Evolutionary conservation across 352 stramenopile genomes (phyloP).

Genomic region (Globisporangium takayamanum): DNA sequence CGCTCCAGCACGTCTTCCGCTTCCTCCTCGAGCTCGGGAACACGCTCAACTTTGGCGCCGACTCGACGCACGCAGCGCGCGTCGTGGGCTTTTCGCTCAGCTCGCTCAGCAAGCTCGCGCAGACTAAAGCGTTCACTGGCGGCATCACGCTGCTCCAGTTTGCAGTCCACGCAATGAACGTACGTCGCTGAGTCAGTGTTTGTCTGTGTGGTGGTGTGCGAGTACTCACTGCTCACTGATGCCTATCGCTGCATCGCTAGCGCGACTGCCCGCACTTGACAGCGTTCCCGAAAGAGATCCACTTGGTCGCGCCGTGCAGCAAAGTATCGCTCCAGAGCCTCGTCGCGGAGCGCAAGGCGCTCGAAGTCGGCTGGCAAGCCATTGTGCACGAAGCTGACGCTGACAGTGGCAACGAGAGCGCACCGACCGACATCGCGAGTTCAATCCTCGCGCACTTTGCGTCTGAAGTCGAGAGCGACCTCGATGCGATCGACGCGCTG

Average conservation of each 20-base stretch:
- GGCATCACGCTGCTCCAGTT: conserved; percentile 76
- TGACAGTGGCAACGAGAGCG: neutral
- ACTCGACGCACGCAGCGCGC: neutral
- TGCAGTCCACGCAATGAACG: conserved; percentile 66
- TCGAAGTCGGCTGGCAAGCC: conserved; percentile 50
- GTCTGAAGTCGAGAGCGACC: conserved; percentile 50
- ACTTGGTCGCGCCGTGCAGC: conserved; percentile 53
- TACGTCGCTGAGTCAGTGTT: conserved; percentile 12
- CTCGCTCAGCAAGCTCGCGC: conserved; percentile 70
- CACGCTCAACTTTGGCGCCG: conserved; percentile 57
- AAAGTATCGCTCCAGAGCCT: conserved; percentile 59
- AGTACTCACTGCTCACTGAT: conserved; percentile 2
- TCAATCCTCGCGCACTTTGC: conserved; percentile 53
- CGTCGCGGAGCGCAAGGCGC: conserved; percentile 43
- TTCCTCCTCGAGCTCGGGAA: conserved; percentile 78
- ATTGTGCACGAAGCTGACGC: conserved; percentile 51
- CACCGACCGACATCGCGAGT: conserved; percentile 13
- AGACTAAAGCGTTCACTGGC: conserved; percentile 75
- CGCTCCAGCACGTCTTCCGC: conserved; percentile 51
- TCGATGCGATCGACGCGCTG: conserved; percentile 36
- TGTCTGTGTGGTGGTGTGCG: neutral
- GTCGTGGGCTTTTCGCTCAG: conserved; percentile 67
- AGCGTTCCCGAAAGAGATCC: conserved; percentile 55
- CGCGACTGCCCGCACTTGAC: conserved; percentile 57
- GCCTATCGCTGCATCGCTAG: conserved; percentile 13